Conservation (phyloP, 805 yeast genomes). For the Saturnispora saitoi region DNA sequence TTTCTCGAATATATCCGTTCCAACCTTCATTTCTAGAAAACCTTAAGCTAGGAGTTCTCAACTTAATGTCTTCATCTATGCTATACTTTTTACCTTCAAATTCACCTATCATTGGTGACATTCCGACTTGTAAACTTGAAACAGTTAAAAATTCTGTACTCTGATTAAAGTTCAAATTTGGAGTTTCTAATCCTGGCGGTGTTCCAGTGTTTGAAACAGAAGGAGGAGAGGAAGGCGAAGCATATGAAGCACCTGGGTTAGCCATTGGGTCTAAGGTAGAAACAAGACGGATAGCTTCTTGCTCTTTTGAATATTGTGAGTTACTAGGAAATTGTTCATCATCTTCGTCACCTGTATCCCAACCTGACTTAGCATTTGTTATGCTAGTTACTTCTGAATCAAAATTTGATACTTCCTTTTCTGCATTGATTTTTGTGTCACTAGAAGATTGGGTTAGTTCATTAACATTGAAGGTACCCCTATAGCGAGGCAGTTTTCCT, state of each 20-base stretch:
- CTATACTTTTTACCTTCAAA: conserved; percentile 12
- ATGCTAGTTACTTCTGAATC: not conserved
- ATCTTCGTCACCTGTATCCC: conserved; percentile 11
- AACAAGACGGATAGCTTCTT: not conserved
- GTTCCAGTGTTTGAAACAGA: not conserved
- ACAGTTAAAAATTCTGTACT: conserved; percentile 1
- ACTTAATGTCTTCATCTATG: conserved; percentile 8
- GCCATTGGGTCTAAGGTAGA: conserved; percentile 5
- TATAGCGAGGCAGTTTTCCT: conserved; percentile 21
- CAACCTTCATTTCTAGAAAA: not conserved
- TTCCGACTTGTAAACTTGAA: conserved; percentile 2
- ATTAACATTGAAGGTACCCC: conserved; percentile 25
- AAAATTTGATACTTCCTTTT: not conserved
- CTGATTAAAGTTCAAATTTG: conserved; percentile 3
- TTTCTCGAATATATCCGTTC: not conserved
- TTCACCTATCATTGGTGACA: conserved; percentile 13
- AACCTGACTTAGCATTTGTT: conserved; percentile 6
- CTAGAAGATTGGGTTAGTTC: conserved; percentile 14
- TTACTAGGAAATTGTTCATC: not conserved
- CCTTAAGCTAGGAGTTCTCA: not conserved
- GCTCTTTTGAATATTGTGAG: not conserved
- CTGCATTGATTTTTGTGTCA: not conserved
- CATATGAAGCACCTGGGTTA: not conserved
- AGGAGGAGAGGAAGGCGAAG: not conserved
- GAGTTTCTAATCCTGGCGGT: not conserved